These are phyloP conservation scores for Kalanchoe fedtschenkoi DNA, from an alignment of 164 flowering plant genomes.

Conservation along the genomic window DNA sequence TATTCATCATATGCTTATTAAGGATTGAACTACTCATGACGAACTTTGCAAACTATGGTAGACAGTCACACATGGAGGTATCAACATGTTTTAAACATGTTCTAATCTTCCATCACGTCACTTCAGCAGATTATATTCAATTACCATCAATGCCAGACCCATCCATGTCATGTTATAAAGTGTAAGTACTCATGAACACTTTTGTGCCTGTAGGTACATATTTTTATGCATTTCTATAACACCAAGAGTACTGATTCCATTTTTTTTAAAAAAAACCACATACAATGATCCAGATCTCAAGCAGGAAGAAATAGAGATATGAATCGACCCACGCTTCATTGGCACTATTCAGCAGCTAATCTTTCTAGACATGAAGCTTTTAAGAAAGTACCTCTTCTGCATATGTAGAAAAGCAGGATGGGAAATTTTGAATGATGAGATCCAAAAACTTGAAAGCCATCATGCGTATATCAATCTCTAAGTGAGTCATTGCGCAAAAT, in stretches of 20 bases:
- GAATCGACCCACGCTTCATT: neutral
- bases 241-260: neutral
- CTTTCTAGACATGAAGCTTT: neutral
- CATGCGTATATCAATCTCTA: slow-evolving; percentile 59
- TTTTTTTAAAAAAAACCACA: neutral
- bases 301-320: neutral
- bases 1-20: too few relatives aligned
- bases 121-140: too few relatives aligned
- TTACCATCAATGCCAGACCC: too few relatives aligned
- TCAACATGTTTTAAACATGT: too few relatives aligned
- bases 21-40: too few relatives aligned
- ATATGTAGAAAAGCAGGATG: slow-evolving; percentile 51
- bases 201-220: too few relatives aligned
- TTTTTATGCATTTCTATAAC: neutral
- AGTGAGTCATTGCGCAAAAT: slow-evolving; percentile 80
- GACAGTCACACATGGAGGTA: too few relatives aligned
- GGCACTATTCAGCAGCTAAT: neutral
- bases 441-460: slow-evolving; percentile 86
- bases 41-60: too few relatives aligned
- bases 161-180: too few relatives aligned
- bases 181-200: too few relatives aligned
- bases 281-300: neutral
- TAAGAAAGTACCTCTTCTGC: slow-evolving; percentile 58
- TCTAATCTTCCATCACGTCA: too few relatives aligned
- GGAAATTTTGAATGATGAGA: slow-evolving; percentile 57